These are phyloP conservation scores for Nicotiana attenuata DNA, from an alignment of 257 asterid species.

Conservation along the genomic window DNA sequence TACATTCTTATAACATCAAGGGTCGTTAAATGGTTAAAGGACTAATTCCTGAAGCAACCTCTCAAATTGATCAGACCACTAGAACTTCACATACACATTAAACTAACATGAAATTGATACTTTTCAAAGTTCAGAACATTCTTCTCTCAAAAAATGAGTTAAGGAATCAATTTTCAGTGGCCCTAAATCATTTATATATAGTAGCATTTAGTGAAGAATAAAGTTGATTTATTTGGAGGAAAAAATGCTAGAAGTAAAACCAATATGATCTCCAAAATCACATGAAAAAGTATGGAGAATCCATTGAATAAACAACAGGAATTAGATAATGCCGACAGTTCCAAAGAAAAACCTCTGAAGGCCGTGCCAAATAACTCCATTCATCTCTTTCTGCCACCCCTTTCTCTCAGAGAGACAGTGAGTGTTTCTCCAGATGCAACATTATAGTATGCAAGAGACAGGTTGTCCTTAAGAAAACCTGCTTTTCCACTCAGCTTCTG, in stretches of 20 bases:
- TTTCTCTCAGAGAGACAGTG: conserved; percentile 81
- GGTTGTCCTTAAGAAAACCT: conserved; percentile 93
- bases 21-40: neutral
- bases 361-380: conserved; percentile 16
- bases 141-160: neutral
- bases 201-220: conserved; percentile 20
- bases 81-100: neutral
- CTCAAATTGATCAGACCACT: neutral
- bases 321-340: conserved; percentile 23
- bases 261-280: conserved; percentile 23
- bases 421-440: conserved; percentile 66
- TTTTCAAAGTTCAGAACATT: neutral
- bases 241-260: conserved; percentile 20
- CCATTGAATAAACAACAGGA: conserved; percentile 14
- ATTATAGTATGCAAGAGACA: conserved; percentile 89
- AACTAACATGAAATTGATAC: neutral
- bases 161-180: neutral
- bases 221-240: neutral
- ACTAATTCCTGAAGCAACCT: neutral
- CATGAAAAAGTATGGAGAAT: conserved; percentile 12
- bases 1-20: neutral
- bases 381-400: conserved; percentile 99
- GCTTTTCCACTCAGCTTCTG: conserved; percentile 97
- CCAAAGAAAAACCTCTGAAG: conserved; percentile 29
- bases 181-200: conserved; percentile 14